phyloP scores from a whole-genome alignment of 139 green algal species.

The Volvox africanus region DNA sequence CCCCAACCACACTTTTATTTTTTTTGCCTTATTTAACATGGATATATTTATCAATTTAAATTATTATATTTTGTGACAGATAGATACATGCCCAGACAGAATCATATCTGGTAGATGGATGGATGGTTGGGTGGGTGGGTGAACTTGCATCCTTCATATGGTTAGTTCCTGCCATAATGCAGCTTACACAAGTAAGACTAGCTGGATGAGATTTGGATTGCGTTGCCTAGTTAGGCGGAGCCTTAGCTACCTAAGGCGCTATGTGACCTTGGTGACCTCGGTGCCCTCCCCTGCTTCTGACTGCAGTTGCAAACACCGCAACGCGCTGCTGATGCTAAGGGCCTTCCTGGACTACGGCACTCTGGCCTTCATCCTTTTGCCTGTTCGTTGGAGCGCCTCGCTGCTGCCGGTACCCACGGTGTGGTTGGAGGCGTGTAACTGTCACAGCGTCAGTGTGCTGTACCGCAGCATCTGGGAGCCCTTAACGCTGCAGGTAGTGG shows the following conservation, averaged over 20 bases:
- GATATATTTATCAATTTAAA: no score
- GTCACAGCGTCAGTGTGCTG: neutral
- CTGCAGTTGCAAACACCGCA: neutral
- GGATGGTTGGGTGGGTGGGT: no score
- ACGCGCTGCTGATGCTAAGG: neutral
- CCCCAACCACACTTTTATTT: no score
- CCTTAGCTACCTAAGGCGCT: no score
- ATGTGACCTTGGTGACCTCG: neutral
- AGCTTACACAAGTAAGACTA: no score
- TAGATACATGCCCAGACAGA: no score
- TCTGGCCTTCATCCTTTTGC: neutral
- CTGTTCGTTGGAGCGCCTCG: neutral
- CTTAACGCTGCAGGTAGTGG: neutral
- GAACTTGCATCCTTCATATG: no score
- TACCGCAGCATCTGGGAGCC: constrained; percentile 21
- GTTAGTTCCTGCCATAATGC: no score
- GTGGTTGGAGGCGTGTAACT: neutral
- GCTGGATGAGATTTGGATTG: neutral
- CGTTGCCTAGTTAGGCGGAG: no score
- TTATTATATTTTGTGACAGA: no score
- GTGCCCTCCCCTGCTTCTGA: neutral
- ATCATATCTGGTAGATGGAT: no score
- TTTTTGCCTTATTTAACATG: no score
- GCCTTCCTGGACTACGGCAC: neutral
- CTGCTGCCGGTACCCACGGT: constrained; percentile 8